These are phyloP conservation scores for Kwoniella pini DNA, from an alignment of 768 basidiomycete genomes.

Conservation along the genomic window DNA sequence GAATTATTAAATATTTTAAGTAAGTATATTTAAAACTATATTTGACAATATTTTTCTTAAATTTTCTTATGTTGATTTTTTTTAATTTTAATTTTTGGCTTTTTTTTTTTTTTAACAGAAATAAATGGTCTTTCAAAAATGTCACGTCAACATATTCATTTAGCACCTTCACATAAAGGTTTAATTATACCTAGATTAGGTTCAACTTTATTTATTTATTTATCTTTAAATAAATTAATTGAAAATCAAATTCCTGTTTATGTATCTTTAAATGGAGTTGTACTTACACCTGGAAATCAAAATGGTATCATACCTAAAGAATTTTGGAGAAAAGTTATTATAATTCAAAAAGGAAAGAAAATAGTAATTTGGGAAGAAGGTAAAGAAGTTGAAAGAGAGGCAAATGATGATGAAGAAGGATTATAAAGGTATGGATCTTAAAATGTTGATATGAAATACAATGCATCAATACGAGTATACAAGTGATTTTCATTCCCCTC, in stretches of 20 bases:
- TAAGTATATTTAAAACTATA: no score
- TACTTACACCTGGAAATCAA: constrained; percentile 76
- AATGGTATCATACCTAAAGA: constrained; percentile 64
- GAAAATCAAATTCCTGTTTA: constrained; percentile 60
- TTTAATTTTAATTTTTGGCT: not conserved
- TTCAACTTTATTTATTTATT: constrained; percentile 77
- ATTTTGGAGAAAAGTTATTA: constrained; percentile 72
- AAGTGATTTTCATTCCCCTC: not conserved
- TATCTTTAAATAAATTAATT: constrained; percentile 65
- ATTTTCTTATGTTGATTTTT: no score
- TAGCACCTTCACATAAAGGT: constrained; percentile 71
- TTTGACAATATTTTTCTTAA: no score
- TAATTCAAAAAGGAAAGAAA: constrained; percentile 19
- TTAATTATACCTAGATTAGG: constrained; percentile 70
- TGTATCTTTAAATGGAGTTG: constrained; percentile 81
- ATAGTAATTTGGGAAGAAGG: constrained; percentile 36
- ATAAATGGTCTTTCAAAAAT: constrained; percentile 71
- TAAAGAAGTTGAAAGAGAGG: constrained; percentile 14
- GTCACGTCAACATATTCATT: constrained; percentile 87
- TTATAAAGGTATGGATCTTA: not conserved
- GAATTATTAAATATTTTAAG: constrained; percentile 49
- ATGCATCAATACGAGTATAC: not conserved
- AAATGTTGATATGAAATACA: not conserved
- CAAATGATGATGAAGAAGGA: constrained; percentile 6
- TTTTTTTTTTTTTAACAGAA: not conserved